Percentiles rank a stretch among this genome's conserved stretches.
Evolutionary conservation across 257 asterid species (phyloP).

Genomic region (Vinca minor): DNA sequence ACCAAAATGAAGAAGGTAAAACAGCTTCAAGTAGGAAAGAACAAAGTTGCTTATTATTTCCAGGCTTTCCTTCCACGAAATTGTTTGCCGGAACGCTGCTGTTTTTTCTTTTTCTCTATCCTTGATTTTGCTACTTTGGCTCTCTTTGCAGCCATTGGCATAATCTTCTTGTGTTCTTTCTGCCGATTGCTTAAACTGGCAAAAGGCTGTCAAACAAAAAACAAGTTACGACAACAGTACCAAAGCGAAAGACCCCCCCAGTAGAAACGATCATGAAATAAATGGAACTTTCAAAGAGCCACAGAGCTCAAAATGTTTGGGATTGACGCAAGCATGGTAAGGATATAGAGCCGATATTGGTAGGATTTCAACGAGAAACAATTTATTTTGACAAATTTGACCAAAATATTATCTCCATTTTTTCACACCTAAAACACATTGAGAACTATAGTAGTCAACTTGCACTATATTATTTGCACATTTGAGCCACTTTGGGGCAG

Average conservation of each 20-base stretch:
- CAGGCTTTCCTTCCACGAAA: conserved; percentile 95
- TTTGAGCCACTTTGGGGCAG: not conserved
- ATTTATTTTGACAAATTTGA: too few species aligned
- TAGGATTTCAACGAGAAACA: not conserved
- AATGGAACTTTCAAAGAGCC: not conserved
- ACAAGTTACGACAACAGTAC: not conserved
- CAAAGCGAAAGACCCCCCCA: too few species aligned
- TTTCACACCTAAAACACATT: not conserved
- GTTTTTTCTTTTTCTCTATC: conserved; percentile 39
- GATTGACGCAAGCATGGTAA: not conserved
- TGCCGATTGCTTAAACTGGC: conserved; percentile 72
- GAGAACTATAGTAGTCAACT: not conserved
- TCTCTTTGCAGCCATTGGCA: conserved; percentile 76
- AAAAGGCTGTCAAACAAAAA: conserved; percentile 49
- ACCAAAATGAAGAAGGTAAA: too few species aligned
- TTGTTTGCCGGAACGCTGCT: conserved; percentile 45
- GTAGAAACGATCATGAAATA: not conserved
- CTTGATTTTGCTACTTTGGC: conserved; percentile 40
- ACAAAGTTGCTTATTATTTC: conserved; percentile 35
- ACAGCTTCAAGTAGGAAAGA: not conserved
- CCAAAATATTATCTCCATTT: not conserved
- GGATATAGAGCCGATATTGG: too few species aligned
- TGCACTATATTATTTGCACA: too few species aligned
- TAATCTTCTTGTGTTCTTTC: conserved; percentile 61
- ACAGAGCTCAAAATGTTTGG: too few species aligned